Percentiles rank a stretch among this genome's conserved stretches.
phyloP scores from a whole-genome alignment of 768 basidiomycete genomes.

The Trametes cinnabarina region DNA sequence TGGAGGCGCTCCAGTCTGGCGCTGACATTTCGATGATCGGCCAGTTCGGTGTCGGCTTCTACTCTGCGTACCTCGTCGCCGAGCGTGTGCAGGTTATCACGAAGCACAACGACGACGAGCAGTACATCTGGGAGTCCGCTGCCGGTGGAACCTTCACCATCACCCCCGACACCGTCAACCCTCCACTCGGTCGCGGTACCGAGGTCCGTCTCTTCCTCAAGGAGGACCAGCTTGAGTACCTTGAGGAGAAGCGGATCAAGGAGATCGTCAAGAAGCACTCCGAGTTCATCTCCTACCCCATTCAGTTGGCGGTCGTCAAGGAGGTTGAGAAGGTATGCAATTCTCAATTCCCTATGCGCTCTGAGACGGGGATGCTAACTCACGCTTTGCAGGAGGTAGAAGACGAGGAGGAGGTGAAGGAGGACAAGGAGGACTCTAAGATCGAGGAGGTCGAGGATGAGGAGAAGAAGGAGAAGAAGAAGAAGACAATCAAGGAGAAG shows the following conservation, averaged over 20 bases:
- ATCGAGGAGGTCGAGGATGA: conserved; percentile 65
- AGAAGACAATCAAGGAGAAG: conserved; percentile 85
- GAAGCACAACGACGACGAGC: conserved; percentile 99
- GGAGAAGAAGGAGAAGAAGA: conserved; percentile 77
- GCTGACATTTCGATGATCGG: conserved; percentile 96
- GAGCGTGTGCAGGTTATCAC: conserved; percentile 98
- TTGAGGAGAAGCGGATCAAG: conserved; percentile 99
- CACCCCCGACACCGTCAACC: conserved; percentile 88
- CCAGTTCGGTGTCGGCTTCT: conserved; percentile 99
- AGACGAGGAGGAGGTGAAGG: conserved; percentile 74
- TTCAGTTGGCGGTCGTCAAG: conserved; percentile 97
- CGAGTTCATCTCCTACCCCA: conserved; percentile 99
- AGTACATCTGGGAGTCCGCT: conserved; percentile 99
- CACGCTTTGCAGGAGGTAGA: conserved; percentile 69
- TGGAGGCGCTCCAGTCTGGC: conserved; percentile 93
- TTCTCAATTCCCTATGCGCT: not conserved
- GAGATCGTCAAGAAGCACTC: conserved; percentile 99
- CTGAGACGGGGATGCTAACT: not conserved
- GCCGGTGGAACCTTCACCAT: conserved; percentile 99
- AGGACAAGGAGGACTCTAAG: conserved; percentile 78
- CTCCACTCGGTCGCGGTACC: conserved; percentile 88
- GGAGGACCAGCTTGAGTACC: conserved; percentile 98
- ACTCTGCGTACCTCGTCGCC: conserved; percentile 98
- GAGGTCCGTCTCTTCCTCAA: conserved; percentile 92
- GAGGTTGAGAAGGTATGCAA: conserved; percentile 92